Percentiles rank a stretch among this genome's conserved stretches.
Evolutionary conservation across 106 monocot genomes (phyloP).

Genomic region (Dendrobium nobile): DNA sequence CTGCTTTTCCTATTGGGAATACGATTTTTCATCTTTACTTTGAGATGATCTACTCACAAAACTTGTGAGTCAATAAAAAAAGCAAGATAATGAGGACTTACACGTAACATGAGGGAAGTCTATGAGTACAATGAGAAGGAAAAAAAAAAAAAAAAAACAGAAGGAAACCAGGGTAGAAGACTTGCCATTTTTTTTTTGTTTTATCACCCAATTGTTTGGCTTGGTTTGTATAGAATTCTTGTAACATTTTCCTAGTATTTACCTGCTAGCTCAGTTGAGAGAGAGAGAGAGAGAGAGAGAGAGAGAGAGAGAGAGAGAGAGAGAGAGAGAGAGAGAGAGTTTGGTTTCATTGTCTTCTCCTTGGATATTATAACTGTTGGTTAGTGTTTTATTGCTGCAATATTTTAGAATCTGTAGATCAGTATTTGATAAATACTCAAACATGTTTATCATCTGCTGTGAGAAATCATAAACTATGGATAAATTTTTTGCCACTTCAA

Average conservation of each 20-base stretch:
- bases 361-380: not conserved
- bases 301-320: constrained; percentile 4
- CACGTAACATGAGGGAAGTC: not conserved
- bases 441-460: not conserved
- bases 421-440: not conserved
- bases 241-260: not conserved
- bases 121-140: not conserved
- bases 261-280: not conserved
- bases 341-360: not conserved
- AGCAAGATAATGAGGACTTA: not conserved
- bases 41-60: not conserved
- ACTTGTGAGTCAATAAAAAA: not conserved
- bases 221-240: not conserved
- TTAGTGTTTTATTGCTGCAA: not conserved
- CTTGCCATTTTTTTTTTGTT: not conserved
- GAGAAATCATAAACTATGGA: no score
- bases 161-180: not conserved
- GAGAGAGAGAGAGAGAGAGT: not conserved
- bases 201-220: not conserved
- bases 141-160: not conserved
- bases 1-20: not conserved
- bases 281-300: not conserved
- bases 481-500: no score
- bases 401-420: not conserved
- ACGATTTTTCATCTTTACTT: not conserved